Percentiles rank a stretch among this genome's conserved stretches.
Conservation (phyloP, 768 basidiomycete species). For the Megacollybia marginata region DNA sequence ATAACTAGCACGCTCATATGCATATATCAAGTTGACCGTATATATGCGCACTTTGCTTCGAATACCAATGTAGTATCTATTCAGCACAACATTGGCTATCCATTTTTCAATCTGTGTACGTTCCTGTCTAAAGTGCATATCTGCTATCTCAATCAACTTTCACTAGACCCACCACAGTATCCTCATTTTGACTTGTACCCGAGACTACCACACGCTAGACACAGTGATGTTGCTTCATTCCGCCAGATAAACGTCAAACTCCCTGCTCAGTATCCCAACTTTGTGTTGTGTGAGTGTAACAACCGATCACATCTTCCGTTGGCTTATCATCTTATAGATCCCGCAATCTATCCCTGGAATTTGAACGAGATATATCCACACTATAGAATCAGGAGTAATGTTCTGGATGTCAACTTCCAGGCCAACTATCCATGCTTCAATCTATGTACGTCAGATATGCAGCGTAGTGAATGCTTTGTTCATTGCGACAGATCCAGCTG, state of each 20-base stretch:
- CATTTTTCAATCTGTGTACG: too few relatives aligned
- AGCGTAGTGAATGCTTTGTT: neutral
- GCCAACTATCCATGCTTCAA: conserved; percentile 15
- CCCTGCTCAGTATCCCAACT: conserved; percentile 4
- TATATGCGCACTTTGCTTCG: too few relatives aligned
- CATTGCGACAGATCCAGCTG: conserved; percentile 4
- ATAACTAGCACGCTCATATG: too few relatives aligned
- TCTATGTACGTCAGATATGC: conserved; percentile 14
- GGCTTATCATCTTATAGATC: conserved; percentile 5
- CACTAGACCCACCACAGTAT: too few relatives aligned
- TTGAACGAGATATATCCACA: conserved; percentile 28
- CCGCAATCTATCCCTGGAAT: conserved; percentile 29
- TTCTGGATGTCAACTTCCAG: neutral
- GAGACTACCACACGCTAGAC: too few relatives aligned
- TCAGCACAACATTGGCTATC: too few relatives aligned
- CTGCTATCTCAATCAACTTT: too few relatives aligned
- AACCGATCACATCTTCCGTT: neutral
- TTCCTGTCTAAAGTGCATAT: too few relatives aligned
- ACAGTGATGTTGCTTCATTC: too few relatives aligned
- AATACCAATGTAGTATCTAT: too few relatives aligned
- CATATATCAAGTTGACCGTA: too few relatives aligned
- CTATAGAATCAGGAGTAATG: neutral
- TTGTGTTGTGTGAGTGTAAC: conserved; percentile 21
- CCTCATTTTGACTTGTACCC: too few relatives aligned
- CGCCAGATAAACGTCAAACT: neutral